phyloP scores from a whole-genome alignment of 1,284 basidiomycete species.

The Trametes hirsuta region DNA sequence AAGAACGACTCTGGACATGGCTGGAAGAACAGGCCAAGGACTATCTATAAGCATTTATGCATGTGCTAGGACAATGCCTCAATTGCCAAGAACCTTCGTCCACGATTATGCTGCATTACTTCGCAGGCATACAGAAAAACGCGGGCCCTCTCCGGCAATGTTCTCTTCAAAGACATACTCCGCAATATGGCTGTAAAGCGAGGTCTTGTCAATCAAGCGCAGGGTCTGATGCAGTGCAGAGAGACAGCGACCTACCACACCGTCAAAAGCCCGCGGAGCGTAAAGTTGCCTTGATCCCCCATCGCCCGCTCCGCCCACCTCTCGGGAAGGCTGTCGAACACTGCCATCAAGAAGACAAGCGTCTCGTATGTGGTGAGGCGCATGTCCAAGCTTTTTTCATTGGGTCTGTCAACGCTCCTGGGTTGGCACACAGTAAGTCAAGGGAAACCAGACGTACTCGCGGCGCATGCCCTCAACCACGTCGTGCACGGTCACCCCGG shows the following conservation, averaged over 20 bases:
- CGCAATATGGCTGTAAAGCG: too few species aligned
- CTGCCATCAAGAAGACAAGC: not conserved
- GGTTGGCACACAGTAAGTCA: not conserved
- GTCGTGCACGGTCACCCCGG: not conserved
- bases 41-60: not conserved
- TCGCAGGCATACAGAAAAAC: too few species aligned
- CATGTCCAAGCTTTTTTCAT: not conserved
- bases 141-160: too few species aligned
- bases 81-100: too few species aligned
- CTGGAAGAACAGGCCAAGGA: constrained; percentile 39
- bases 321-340: not conserved
- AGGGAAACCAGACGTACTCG: not conserved
- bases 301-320: not conserved
- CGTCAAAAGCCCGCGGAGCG: not conserved
- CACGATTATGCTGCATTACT: too few species aligned
- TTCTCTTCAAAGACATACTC: too few species aligned
- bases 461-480: not conserved
- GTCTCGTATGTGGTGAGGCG: not conserved
- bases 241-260: not conserved
- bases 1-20: constrained; percentile 41
- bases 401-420: not conserved
- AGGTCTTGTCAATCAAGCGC: too few species aligned
- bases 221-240: too few species aligned
- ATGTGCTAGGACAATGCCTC: too few species aligned
- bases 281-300: not conserved